phyloP scores from a whole-genome alignment of 2,329 filamentous ascomycete genomes.

The Fusarium nematophilum region DNA sequence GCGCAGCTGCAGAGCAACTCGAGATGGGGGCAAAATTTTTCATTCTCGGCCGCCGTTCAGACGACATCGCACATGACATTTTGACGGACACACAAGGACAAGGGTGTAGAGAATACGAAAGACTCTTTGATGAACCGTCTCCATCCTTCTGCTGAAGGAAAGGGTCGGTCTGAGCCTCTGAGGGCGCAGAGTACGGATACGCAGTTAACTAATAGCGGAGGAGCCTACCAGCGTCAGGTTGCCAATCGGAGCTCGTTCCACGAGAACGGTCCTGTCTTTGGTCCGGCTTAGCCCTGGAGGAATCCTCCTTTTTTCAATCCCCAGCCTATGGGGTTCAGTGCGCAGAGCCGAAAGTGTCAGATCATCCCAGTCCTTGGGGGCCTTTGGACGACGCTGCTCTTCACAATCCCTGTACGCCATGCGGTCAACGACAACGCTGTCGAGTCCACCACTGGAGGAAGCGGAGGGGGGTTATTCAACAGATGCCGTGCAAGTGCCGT shows the following conservation, averaged over 20 bases:
- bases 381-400: no score
- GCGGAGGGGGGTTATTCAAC: no score
- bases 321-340: slow-evolving; percentile 24
- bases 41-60: slow-evolving; percentile 1
- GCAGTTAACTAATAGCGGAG: no score
- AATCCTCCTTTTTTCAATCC: slow-evolving; percentile 23
- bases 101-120: slow-evolving; percentile 32
- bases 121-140: slow-evolving; percentile 18
- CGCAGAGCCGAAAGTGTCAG: slow-evolving; percentile 33
- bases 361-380: slow-evolving; percentile 24
- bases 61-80: slow-evolving; percentile 20
- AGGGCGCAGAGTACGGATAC: no score
- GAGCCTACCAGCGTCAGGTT: slow-evolving; percentile 10
- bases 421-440: slow-evolving; percentile 17
- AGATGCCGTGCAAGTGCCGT: slow-evolving; percentile 38
- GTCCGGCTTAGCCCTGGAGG: slow-evolving; percentile 28
- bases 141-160: slow-evolving; percentile 21
- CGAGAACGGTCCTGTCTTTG: slow-evolving; percentile 38
- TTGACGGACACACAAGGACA: slow-evolving; percentile 24
- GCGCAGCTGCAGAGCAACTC: background rate
- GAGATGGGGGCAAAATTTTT: slow-evolving; percentile 5
- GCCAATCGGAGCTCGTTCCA: slow-evolving; percentile 44
- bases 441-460: background rate
- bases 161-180: no score
- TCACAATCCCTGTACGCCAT: slow-evolving; percentile 39